Conservation (phyloP, 2,329 filamentous ascomycete species). For the Pyricularia pennisetigena region DNA sequence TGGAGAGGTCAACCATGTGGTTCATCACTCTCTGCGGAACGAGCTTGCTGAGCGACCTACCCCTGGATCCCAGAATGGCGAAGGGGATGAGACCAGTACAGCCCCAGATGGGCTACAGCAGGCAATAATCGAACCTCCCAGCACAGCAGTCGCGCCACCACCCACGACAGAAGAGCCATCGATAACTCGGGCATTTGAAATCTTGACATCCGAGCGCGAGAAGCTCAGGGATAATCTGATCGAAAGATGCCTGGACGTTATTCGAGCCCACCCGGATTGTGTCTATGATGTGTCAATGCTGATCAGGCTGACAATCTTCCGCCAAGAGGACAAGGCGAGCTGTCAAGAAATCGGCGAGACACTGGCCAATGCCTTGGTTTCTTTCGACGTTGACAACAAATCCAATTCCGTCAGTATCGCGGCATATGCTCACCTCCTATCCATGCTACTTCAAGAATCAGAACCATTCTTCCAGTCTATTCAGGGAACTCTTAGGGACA, state of each 20-base stretch:
- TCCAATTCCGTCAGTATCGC: conserved; percentile 56
- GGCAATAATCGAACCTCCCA: conserved; percentile 1
- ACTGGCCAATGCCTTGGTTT: conserved; percentile 73
- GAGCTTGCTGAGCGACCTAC: conserved; percentile 14
- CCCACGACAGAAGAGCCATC: conserved; percentile 47
- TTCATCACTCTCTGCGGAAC: conserved; percentile 13
- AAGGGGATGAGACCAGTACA: conserved; percentile 13
- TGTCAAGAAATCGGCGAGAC: conserved; percentile 72
- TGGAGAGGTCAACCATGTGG: conserved; percentile 14
- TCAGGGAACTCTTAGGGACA: conserved; percentile 64
- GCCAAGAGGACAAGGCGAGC: conserved; percentile 42
- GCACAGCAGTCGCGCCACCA: conserved; percentile 5
- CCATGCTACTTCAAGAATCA: conserved; percentile 74
- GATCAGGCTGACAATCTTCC: conserved; percentile 60
- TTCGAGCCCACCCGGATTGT: conserved; percentile 77
- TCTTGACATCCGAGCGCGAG: conserved; percentile 66
- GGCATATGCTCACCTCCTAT: conserved; percentile 85
- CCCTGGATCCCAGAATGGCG: conserved; percentile 14
- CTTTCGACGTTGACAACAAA: conserved; percentile 54
- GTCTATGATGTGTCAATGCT: conserved; percentile 88
- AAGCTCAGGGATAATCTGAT: conserved; percentile 70
- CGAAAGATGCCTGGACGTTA: conserved; percentile 80
- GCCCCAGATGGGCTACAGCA: conserved; percentile 3
- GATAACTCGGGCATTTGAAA: conserved; percentile 54
- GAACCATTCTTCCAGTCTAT: conserved; percentile 68